phyloP scores from a whole-genome alignment of 768 basidiomycete species.

The Tubosaeta sp. region DNA sequence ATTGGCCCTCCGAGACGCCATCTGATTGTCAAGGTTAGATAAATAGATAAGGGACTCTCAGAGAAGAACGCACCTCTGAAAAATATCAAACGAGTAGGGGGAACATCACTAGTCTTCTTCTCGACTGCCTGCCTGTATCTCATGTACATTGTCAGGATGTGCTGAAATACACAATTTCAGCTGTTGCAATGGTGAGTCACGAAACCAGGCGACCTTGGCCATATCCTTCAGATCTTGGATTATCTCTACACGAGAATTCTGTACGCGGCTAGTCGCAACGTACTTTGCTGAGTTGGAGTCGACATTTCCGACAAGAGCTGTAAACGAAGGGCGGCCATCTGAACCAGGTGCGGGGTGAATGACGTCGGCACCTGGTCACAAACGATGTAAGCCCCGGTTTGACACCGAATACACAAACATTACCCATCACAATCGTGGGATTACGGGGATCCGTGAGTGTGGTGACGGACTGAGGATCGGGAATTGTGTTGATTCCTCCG shows the following conservation, averaged over 20 bases:
- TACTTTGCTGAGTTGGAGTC: conserved; percentile 77
- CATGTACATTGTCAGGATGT: conserved; percentile 55
- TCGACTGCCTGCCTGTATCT: conserved; percentile 53
- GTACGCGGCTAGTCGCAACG: conserved; percentile 55
- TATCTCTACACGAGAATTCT: conserved; percentile 68
- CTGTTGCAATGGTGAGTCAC: not conserved
- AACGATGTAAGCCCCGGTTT: conserved; percentile 1
- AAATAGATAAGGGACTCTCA: not conserved
- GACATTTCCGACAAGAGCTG: conserved; percentile 75
- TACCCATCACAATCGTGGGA: conserved; percentile 80
- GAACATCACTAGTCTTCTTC: conserved; percentile 36
- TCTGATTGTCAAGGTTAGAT: conserved; percentile 28
- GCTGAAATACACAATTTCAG: conserved; percentile 32
- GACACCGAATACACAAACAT: not conserved
- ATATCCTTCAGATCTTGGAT: conserved; percentile 68
- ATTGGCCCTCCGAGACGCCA: conserved; percentile 56
- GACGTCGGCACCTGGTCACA: conserved; percentile 63
- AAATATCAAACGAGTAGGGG: conserved; percentile 72
- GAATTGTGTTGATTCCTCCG: conserved; percentile 78
- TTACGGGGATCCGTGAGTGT: conserved; percentile 64
- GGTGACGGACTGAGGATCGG: conserved; percentile 61
- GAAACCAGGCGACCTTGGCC: conserved; percentile 42
- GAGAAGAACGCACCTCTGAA: conserved; percentile 52
- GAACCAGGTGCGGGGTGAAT: conserved; percentile 81
- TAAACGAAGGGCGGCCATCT: conserved; percentile 76